Base-by-base conservation (phyloP, 2,329 filamentous ascomycete species). In the Verticillium klebahnii region DNA sequence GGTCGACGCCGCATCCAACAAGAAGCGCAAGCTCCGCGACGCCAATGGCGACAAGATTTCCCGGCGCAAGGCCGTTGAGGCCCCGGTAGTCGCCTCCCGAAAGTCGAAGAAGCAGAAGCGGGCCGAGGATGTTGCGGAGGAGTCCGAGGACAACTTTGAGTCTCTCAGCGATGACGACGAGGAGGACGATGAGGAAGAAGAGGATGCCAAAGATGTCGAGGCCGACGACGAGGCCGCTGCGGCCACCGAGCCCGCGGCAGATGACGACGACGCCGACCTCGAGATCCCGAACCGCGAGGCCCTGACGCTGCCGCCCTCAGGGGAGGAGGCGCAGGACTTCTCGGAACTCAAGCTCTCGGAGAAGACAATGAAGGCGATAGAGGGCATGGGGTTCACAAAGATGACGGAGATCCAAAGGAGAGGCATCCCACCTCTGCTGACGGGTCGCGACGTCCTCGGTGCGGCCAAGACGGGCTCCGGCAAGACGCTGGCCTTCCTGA, bases 351-450 rank as follows among this genome's bases (percentile, higher is more conserved):
- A 91, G 60, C 84, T 99, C 12, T 95, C 92, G 1, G 90, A 93
- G 29, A 93, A 91, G 77, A 97, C 93, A 0, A 90, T 93, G 83
- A 87, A 90, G 78, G 93, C 93, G 9, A 93, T 97, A 69, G 72
- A 88, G 62, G 91, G 90, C 66, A 98, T 99, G 94, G 91, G 91
- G 15, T 97, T 98, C 73, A 89, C 90, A 71, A 93, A 84, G 57
- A 97, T 99, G 93, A 98, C 95, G 1, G 91, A 95, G 74, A 97
- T 98, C 68, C 95, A 98, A 76, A 85, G 87, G 69, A 85, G 90
- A 72, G 90, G 89, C 14, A 97, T 98, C 61, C 93, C 94, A 5
- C 93, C 93, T 23, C 81, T 96, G 56, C 82, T 98, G 63, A 92
- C 93, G 52, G 95, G 95, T 66, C 89, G 90, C 72, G 94, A 98